A percentile compares a stretch with the other conserved stretches of the same genome.
These are phyloP conservation scores for Ceratonia siliqua DNA, from an alignment of 306 rosid species.

Conservation along the genomic window DNA sequence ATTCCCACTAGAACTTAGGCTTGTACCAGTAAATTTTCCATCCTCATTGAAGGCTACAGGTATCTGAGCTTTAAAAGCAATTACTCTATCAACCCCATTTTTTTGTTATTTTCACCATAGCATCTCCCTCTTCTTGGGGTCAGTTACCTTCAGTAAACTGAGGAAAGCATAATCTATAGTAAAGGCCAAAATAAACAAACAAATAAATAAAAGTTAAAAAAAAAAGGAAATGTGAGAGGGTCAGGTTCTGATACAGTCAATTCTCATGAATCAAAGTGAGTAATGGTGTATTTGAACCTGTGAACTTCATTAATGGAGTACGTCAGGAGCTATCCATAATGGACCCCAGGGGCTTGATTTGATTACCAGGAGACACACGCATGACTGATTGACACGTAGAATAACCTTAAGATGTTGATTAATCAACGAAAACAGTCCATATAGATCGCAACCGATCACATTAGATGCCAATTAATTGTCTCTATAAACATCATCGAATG, in stretches of 20 bases:
- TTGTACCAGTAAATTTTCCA: conserved; percentile 6
- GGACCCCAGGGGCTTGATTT: conserved; percentile 49
- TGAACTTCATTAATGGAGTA: conserved; percentile 57
- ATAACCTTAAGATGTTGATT: conserved; percentile 14
- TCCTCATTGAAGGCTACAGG: conserved; percentile 51
- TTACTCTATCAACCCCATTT: conserved; percentile 30
- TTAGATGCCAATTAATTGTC: not conserved
- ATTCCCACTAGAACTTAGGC: conserved; percentile 37
- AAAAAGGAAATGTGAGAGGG: conserved; percentile 39
- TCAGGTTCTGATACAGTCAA: conserved; percentile 47
- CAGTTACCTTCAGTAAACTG: conserved; percentile 33
- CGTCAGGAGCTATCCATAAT: conserved; percentile 42
- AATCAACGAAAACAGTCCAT: conserved; percentile 7
- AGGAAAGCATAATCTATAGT: not conserved
- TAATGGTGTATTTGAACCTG: conserved; percentile 45
- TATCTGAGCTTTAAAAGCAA: conserved; percentile 44
- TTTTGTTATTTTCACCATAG: conserved; percentile 27
- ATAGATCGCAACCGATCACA: conserved; percentile 20
- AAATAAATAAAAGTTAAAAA: conserved; percentile 11
- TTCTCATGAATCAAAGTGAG: conserved; percentile 41
- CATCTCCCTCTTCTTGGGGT: conserved; percentile 14
- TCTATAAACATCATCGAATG: not conserved
- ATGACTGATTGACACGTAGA: conserved; percentile 37
- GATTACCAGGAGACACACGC: conserved; percentile 29
- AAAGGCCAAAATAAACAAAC: conserved; percentile 18